These are phyloP conservation scores for Rosa lucieae DNA, from an alignment of 306 rosid species.

Conservation along the genomic window DNA sequence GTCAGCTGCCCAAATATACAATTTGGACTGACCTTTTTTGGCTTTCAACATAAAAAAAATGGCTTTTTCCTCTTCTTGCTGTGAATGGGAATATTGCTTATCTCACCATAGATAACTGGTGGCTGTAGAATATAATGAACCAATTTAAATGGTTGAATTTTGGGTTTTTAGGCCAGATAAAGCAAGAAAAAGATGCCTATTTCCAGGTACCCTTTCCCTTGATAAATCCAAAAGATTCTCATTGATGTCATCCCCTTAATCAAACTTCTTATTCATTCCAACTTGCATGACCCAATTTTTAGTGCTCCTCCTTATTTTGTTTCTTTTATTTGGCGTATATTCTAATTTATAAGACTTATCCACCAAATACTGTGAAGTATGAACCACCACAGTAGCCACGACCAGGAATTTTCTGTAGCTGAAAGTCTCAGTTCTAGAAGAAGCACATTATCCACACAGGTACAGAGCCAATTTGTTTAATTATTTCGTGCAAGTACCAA, in stretches of 20 bases:
- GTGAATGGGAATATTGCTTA: neutral
- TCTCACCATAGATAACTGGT: neutral
- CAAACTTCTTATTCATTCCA: constrained; percentile 12
- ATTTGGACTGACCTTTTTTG: neutral
- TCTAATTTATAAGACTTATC: neutral
- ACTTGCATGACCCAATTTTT: constrained; percentile 4
- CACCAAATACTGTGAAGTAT: neutral
- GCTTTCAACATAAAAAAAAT: neutral
- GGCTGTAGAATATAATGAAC: neutral
- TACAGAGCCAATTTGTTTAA: neutral
- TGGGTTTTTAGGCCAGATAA: neutral
- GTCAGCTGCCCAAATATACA: neutral
- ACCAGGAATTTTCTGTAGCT: neutral
- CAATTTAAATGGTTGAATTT: neutral
- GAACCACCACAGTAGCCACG: neutral
- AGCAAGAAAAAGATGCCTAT: constrained; percentile 4
- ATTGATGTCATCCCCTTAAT: neutral
- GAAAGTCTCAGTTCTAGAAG: neutral
- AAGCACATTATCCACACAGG: neutral
- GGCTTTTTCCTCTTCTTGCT: neutral
- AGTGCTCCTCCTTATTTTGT: neutral
- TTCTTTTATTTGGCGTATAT: constrained; percentile 2
- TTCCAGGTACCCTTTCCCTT: neutral
- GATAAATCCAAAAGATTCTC: constrained; percentile 2
- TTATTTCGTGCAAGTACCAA: neutral